Conservation (phyloP, 2,329 filamentous ascomycete genomes). For the Lachnellula hyalina region DNA sequence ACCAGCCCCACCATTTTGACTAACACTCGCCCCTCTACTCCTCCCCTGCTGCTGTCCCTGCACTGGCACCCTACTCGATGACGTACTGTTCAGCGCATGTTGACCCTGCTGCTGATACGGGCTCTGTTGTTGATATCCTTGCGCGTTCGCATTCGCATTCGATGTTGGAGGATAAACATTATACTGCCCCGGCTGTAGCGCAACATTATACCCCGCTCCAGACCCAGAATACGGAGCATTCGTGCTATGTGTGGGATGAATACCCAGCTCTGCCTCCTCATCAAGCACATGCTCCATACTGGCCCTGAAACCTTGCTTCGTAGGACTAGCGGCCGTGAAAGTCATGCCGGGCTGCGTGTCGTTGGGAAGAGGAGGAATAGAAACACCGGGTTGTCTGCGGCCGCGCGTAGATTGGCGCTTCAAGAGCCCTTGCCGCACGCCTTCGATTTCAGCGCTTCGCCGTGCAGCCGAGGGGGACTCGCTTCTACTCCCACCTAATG, state of each 20-base stretch:
- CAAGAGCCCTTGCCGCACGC: conserved; percentile 21
- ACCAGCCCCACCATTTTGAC: too few species aligned
- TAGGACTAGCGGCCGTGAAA: conserved; percentile 14
- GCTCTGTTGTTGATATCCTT: too few species aligned
- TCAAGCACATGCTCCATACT: conserved; percentile 9
- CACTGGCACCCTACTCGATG: too few species aligned
- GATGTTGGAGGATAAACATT: too few species aligned
- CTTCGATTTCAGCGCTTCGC: conserved; percentile 21
- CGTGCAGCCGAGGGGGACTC: conserved; percentile 6
- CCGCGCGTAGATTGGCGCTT: conserved; percentile 28
- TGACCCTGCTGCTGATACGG: too few species aligned
- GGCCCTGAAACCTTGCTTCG: background rate
- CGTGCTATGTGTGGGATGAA: conserved; percentile 7
- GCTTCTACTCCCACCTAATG: background rate
- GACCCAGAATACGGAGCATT: background rate
- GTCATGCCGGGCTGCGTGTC: conserved; percentile 8
- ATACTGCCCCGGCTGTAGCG: background rate
- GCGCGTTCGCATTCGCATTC: too few species aligned
- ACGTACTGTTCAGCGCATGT: too few species aligned
- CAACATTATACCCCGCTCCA: background rate
- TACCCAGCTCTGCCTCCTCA: conserved; percentile 24
- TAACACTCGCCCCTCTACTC: too few species aligned
- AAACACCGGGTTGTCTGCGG: conserved; percentile 25
- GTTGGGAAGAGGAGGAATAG: conserved; percentile 10
- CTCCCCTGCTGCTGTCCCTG: too few species aligned